phyloP scores from a whole-genome alignment of 305 asterid genomes.

The Caryopteris hybrid region DNA sequence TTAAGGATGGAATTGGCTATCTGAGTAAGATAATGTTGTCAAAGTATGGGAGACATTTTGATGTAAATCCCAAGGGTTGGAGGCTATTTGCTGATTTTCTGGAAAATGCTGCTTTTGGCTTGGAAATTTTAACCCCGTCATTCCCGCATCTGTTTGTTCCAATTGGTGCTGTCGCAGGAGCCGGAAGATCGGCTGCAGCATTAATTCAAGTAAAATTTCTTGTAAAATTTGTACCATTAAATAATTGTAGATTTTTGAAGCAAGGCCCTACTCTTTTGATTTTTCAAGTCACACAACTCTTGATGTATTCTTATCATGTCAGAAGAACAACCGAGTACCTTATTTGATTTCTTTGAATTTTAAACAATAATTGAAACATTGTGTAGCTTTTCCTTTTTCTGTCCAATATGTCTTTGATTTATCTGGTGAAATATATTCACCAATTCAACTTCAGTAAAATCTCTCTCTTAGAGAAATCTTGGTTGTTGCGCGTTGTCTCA shows the following conservation, averaged over 20 bases:
- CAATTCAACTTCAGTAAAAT: neutral
- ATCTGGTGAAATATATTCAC: neutral
- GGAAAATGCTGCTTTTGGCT: constrained; percentile 92
- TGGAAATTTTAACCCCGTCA: constrained; percentile 93
- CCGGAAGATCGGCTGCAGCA: constrained; percentile 95
- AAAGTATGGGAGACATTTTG: constrained; percentile 91
- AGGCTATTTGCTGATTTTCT: constrained; percentile 89
- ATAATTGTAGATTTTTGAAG: neutral
- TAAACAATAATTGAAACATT: neutral
- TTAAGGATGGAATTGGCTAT: constrained; percentile 97
- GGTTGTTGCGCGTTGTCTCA: neutral
- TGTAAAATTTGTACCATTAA: neutral
- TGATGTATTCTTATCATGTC: neutral
- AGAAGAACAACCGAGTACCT: constrained; percentile 1
- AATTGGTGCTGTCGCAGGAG: constrained; percentile 94
- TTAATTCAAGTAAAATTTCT: constrained; percentile 64
- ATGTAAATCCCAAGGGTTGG: constrained; percentile 96
- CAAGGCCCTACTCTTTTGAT: neutral
- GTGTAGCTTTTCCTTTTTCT: neutral
- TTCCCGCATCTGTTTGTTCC: constrained; percentile 94
- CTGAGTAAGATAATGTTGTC: constrained; percentile 86
- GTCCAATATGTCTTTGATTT: neutral
- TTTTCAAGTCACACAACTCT: neutral
- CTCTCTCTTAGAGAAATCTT: neutral
- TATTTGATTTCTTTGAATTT: neutral